Conservation (phyloP, 2,329 filamentous ascomycete genomes). For the Aspergillus latus region DNA sequence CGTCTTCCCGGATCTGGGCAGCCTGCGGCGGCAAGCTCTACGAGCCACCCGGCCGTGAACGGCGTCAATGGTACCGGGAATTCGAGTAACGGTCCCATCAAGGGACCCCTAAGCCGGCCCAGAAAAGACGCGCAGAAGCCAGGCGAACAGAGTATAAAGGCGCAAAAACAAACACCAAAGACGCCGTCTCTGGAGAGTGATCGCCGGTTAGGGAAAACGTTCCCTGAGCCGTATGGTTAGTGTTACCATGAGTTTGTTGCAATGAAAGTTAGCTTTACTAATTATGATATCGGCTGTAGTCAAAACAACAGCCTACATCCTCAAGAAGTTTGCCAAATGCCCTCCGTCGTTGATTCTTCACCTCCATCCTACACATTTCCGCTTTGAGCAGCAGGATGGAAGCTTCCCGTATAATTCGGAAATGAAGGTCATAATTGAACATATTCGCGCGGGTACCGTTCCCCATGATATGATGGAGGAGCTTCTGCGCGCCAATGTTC, state of each 20-base stretch:
- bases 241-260: not conserved
- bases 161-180: constrained; percentile 38
- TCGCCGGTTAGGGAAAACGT: constrained; percentile 38
- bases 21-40: constrained; percentile 46
- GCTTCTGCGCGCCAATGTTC: constrained; percentile 67
- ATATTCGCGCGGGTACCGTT: constrained; percentile 72
- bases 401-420: constrained; percentile 90
- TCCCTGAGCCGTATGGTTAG: constrained; percentile 49
- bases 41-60: constrained; percentile 45
- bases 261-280: constrained; percentile 16
- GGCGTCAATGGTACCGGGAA: constrained; percentile 36
- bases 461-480: constrained; percentile 87
- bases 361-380: constrained; percentile 80
- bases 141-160: constrained; percentile 33
- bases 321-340: constrained; percentile 72
- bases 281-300: constrained; percentile 51
- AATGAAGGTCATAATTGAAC: constrained; percentile 78
- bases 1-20: constrained; percentile 56
- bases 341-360: constrained; percentile 85
- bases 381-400: constrained; percentile 90
- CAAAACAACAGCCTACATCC: constrained; percentile 71
- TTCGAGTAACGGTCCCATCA: constrained; percentile 22
- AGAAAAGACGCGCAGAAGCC: constrained; percentile 57
- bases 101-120: constrained; percentile 50
- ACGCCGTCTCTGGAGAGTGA: constrained; percentile 32